Base-by-base conservation (phyloP, 495 filamentous ascomycete genomes). In the Penicillium coprophilum region DNA sequence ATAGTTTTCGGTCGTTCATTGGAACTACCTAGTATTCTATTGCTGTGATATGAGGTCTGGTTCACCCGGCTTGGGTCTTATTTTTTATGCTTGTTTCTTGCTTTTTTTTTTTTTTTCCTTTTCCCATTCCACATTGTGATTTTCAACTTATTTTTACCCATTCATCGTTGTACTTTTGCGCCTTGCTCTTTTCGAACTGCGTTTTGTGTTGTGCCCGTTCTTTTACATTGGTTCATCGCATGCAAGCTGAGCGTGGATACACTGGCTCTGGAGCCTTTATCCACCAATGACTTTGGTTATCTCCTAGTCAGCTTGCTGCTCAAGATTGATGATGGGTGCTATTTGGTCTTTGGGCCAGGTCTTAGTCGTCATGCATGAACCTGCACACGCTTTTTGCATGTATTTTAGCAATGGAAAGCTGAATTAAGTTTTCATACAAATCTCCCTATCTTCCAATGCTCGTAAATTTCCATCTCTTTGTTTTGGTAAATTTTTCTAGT, bases 91-190 rank as follows among this genome's bases (percentile, higher is more conserved):
- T 46, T 10, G 13, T 50, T 50, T 46, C 58, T 54, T 55, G 15
- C 44, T 55, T 31, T 39, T 24, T 36, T 17, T 34, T 20, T 30
- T 46, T 20, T 36, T 50, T 63, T 56, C 57, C 53, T 51, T 57
- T 59, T 64, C 60, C 50, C 46, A 59, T 54, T 54, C 52, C 28
- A 27, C 56, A 59, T 47, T 71, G 68, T 71, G 61, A 67, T 71
- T 66, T 66, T 56, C 19, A 46, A 60, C 36, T 58, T 67, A 60
- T 60, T 58, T 55, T 58, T 53, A 43, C 39, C 47, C 31, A 24
- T n/a, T 30, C 31, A 24, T 12, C 38, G 32, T 30, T 58, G 46
- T 47, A 51, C 36, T 58, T 60, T 43, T 52, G 20, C 46, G 44
- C 44, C 34, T 28, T 62, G 50, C 43, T 64, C 28, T 62, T 50